These are phyloP conservation scores for Emericellopsis terricola DNA, from an alignment of 495 filamentous ascomycete genomes.

Conservation along the genomic window DNA sequence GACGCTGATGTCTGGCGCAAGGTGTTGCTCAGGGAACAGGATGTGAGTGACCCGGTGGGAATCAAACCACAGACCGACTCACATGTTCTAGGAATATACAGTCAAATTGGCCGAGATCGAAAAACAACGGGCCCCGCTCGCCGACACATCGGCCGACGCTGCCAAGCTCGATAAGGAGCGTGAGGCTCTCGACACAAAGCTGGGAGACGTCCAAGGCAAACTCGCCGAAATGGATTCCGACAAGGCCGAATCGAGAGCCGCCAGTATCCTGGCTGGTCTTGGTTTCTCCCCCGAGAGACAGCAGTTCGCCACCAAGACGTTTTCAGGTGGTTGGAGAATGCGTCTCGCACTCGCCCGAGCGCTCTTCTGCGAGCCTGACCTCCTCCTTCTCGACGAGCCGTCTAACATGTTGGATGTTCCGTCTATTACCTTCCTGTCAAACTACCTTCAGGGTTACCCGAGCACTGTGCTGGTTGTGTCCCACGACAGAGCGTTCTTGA, in stretches of 20 bases:
- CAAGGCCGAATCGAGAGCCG: constrained; percentile 88
- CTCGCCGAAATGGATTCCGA: constrained; percentile 98
- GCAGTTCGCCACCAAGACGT: constrained; percentile 86
- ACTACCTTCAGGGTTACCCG: constrained; percentile 86
- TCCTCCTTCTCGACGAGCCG: constrained; percentile 93
- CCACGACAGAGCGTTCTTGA: constrained; percentile 97
- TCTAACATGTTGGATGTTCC: constrained; percentile 99
- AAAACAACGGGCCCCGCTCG: constrained; percentile 56
- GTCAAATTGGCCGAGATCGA: constrained; percentile 65
- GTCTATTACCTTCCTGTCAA: constrained; percentile 97
- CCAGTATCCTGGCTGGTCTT: constrained; percentile 88
- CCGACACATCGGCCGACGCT: constrained; percentile 74
- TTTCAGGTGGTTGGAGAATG: constrained; percentile 99
- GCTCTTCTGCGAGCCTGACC: constrained; percentile 94
- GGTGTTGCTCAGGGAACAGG: constrained; percentile 78
- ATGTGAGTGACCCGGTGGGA: constrained; percentile 29
- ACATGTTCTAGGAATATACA: constrained; percentile 52
- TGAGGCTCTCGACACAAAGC: constrained; percentile 72
- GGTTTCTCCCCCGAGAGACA: constrained; percentile 92
- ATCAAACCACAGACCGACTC: background rate
- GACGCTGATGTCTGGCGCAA: constrained; percentile 99
- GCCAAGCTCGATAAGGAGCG: constrained; percentile 67
- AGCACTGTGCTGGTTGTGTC: constrained; percentile 93
- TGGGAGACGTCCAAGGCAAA: constrained; percentile 82
- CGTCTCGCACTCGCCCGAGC: constrained; percentile 85